Conservation (phyloP, 441 rosid genomes). For the Mallotus japonicus region DNA sequence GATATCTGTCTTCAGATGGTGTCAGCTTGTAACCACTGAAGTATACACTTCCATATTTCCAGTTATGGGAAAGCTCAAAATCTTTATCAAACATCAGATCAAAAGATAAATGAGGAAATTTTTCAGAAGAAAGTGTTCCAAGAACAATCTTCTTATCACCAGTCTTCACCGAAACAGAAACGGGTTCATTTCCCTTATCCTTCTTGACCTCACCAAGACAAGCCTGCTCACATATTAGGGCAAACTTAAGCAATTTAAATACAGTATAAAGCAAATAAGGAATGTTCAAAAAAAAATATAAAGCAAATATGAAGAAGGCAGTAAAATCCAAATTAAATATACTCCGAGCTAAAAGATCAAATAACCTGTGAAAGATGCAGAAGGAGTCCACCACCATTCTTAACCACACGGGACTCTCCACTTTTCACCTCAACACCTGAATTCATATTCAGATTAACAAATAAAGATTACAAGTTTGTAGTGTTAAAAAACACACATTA, state of each 20-base stretch:
- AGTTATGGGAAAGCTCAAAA: conserved; percentile 72
- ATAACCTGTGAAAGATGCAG: conserved; percentile 76
- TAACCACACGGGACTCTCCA: conserved; percentile 41
- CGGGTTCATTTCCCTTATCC: conserved; percentile 41
- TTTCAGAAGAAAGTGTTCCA: conserved; percentile 65
- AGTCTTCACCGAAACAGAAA: conserved; percentile 38
- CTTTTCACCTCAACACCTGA: conserved; percentile 78
- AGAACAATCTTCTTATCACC: conserved; percentile 52
- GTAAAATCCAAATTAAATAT: background rate
- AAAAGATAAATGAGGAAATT: conserved; percentile 57
- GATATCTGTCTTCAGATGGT: conserved; percentile 40
- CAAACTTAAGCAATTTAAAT: conserved; percentile 12
- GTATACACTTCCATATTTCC: conserved; percentile 70
- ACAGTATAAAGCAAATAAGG: background rate
- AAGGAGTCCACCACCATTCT: conserved; percentile 34
- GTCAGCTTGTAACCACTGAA: conserved; percentile 61
- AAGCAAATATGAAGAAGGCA: background rate
- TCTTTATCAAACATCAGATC: conserved; percentile 59
- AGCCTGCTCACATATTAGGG: conserved; percentile 35
- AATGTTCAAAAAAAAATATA: too few species aligned
- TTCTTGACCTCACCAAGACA: conserved; percentile 63
- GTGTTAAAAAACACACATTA: background rate
- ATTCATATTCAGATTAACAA: background rate
- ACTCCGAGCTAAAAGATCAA: background rate
- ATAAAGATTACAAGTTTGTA: background rate